Conservation (phyloP, 345 rosid genomes). For the Rubroshorea leprosula region DNA sequence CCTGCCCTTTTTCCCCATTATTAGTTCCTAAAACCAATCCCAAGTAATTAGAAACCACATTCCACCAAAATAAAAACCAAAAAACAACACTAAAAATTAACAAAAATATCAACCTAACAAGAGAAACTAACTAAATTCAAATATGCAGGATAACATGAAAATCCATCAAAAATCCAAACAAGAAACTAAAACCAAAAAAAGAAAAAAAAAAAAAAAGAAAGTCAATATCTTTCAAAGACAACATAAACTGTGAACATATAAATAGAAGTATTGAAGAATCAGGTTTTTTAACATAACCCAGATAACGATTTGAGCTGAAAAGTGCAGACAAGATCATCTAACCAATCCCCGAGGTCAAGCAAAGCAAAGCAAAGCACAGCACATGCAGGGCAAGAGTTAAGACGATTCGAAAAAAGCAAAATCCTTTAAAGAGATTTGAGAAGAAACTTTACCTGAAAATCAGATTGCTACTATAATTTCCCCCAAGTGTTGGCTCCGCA, state of each 20-base stretch:
- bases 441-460: slow-evolving; percentile 19
- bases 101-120: slow-evolving; percentile 9
- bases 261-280: not conserved
- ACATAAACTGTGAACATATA: not conserved
- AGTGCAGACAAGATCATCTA: slow-evolving; percentile 18
- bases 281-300: slow-evolving; percentile 14
- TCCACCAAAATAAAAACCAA: slow-evolving; percentile 7
- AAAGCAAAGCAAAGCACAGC: not conserved
- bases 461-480: not conserved
- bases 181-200: too few relatives aligned
- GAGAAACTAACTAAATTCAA: slow-evolving; percentile 4
- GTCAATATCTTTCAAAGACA: not conserved
- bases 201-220: slow-evolving; percentile 8
- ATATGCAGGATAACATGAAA: not conserved
- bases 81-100: slow-evolving; percentile 9
- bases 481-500: not conserved
- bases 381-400: not conserved
- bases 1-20: slow-evolving; percentile 92
- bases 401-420: not conserved
- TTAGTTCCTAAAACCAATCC: slow-evolving; percentile 35
- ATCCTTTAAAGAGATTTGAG: not conserved
- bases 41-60: slow-evolving; percentile 14
- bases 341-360: slow-evolving; percentile 4
- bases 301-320: slow-evolving; percentile 20
- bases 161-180: not conserved